Conservation (phyloP, 2,329 filamentous ascomycete genomes). For the Alternaria infectoria region DNA sequence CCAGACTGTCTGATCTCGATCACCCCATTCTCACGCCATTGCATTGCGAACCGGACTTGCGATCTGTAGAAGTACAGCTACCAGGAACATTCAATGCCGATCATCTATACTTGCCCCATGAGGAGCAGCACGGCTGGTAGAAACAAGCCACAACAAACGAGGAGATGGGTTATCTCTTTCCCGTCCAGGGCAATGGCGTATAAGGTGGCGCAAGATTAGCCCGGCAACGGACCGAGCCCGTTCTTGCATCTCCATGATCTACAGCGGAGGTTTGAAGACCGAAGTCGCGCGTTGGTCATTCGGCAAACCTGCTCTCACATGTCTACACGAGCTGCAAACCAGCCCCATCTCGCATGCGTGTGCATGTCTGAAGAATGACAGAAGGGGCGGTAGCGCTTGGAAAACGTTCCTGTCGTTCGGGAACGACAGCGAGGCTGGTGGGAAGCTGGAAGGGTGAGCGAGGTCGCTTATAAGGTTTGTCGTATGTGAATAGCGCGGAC, state of each 20-base stretch:
- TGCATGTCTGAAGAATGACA: neutral
- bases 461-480: neutral
- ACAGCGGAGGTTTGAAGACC: neutral
- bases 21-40: neutral
- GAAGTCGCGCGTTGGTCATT: neutral
- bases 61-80: neutral
- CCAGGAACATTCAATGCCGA: neutral
- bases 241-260: neutral
- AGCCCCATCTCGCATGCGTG: neutral
- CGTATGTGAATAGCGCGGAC: neutral
- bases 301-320: neutral
- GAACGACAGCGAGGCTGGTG: neutral
- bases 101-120: neutral
- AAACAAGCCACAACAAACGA: neutral
- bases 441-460: neutral
- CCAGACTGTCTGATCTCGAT: neutral
- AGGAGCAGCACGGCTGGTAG: neutral
- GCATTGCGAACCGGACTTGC: neutral
- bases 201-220: neutral
- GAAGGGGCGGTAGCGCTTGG: neutral
- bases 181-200: neutral
- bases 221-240: conserved; percentile 15
- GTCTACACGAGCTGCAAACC: neutral
- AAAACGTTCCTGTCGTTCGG: neutral
- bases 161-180: neutral